Evolutionary conservation across 2,329 filamentous ascomycete genomes (phyloP).

Genomic region (Fusarium subglutinans): DNA sequence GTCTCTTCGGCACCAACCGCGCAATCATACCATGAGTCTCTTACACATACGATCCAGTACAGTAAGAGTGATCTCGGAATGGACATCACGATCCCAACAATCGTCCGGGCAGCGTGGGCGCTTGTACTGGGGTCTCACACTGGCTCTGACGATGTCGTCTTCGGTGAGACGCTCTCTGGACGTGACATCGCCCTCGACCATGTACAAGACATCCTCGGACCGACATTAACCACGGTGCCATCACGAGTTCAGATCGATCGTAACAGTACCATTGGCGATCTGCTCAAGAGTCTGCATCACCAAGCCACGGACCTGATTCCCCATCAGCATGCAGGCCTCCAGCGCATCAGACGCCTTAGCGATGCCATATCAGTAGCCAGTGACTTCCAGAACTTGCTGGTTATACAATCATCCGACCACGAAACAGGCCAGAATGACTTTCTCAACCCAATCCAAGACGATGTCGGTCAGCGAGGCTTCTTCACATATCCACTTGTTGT

Average conservation of each 20-base stretch:
- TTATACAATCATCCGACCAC: constrained; percentile 38
- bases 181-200: constrained; percentile 18
- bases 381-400: constrained; percentile 44
- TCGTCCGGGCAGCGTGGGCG: constrained; percentile 30
- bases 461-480: constrained; percentile 13
- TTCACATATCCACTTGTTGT: constrained; percentile 41
- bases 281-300: neutral
- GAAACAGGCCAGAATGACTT: neutral
- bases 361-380: constrained; percentile 23
- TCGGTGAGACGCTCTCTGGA: constrained; percentile 27
- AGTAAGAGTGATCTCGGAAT: neutral
- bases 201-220: constrained; percentile 25
- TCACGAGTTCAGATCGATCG: constrained; percentile 14
- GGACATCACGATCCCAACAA: constrained; percentile 16
- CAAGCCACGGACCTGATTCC: constrained; percentile 33
- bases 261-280: neutral
- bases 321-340: constrained; percentile 45
- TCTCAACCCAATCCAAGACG: neutral
- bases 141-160: constrained; percentile 28
- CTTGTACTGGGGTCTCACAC: constrained; percentile 10
- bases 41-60: neutral
- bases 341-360: constrained; percentile 40
- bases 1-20: neutral
- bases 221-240: constrained; percentile 26
- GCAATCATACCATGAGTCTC: neutral